Evolutionary conservation across 352 stramenopile genomes (phyloP).

Genomic region (Peronospora destructor): DNA sequence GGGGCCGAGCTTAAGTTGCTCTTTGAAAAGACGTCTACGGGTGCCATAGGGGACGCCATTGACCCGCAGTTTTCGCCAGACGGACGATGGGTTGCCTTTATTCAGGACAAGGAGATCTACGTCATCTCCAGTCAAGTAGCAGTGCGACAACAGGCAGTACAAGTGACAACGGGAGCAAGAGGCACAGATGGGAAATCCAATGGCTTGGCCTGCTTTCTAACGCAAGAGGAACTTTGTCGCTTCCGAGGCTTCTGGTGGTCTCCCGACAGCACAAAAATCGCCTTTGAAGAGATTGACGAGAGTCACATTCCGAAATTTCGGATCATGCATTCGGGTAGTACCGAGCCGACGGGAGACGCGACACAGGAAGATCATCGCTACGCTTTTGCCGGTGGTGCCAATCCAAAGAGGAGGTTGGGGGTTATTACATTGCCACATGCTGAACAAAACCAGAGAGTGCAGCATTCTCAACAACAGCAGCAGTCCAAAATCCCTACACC

Average conservation of each 20-base stretch:
- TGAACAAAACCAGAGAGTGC: slow-evolving; percentile 9
- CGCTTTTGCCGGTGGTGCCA: slow-evolving; percentile 91
- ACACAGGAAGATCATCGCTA: slow-evolving; percentile 83
- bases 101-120: slow-evolving; percentile 92
- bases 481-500: slow-evolving; percentile 30
- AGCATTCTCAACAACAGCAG: slow-evolving; percentile 7
- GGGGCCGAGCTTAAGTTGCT: slow-evolving; percentile 67
- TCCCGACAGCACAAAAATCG: slow-evolving; percentile 74
- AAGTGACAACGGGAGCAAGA: slow-evolving; percentile 74
- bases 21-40: slow-evolving; percentile 82
- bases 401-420: slow-evolving; percentile 86
- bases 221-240: slow-evolving; percentile 95
- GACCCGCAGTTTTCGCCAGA: slow-evolving; percentile 92
- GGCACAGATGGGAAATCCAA: slow-evolving; percentile 75
- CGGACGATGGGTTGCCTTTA: slow-evolving; percentile 90
- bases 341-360: slow-evolving; percentile 38
- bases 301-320: slow-evolving; percentile 89
- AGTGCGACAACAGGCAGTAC: slow-evolving; percentile 41
- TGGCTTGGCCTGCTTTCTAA: slow-evolving; percentile 95
- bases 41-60: slow-evolving; percentile 72
- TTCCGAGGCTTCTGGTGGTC: slow-evolving; percentile 96
- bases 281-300: slow-evolving; percentile 92
- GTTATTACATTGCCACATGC: slow-evolving; percentile 35
- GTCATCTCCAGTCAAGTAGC: slow-evolving; percentile 57
- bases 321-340: slow-evolving; percentile 91